Base-by-base conservation (phyloP, 306 rosid species). In the Vigna trinervia region DNA sequence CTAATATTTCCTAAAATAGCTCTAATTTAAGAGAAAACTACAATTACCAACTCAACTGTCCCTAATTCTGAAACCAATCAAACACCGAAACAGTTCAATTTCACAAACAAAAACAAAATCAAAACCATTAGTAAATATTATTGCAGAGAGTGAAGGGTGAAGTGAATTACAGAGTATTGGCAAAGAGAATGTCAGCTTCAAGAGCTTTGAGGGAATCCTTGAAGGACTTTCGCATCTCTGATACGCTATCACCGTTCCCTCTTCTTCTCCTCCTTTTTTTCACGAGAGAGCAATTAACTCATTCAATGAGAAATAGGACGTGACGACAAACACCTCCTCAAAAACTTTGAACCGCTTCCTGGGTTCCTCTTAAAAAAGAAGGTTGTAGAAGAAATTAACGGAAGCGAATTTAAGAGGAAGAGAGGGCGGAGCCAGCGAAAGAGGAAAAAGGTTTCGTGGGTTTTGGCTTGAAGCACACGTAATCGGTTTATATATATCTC, bases 171-270 rank as follows among this genome's bases (percentile, higher is more conserved):
- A 81, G 71, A 57, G 76, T 68, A 59, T 81, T 81, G 39, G 84
- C 84, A 3, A 57, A 69, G 3, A 74, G 80, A 6, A 81, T 75
- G n/a, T 81, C 80, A 38, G 80, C 84, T 67, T 81, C 71, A 58
- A 81, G 84, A 66, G 84, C 84, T 81, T 81, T 81, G 72, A 81
- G 76, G 15, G 84, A 81, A 74, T 81, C 84, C 72, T 75, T 81
- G 80, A 81, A 81, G 5, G 84, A 75, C 50, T 74, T 81, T 2
- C 66, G 70, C 76, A 67, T 80, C 53, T 72, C 50, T 79, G 5
- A 8, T 39, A 17, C 3, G n/a, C 6, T 39, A 19, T 48, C 4
- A 61, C 50, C 12, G 0, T 48, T 12, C 2, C 51, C 53, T 43
- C n/a, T 14, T 47, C 12, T 41, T 41, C 51, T 63, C 30, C 8